Conservation (phyloP, 352 stramenopile genomes). For the Phytophthora fragariaefolia region DNA sequence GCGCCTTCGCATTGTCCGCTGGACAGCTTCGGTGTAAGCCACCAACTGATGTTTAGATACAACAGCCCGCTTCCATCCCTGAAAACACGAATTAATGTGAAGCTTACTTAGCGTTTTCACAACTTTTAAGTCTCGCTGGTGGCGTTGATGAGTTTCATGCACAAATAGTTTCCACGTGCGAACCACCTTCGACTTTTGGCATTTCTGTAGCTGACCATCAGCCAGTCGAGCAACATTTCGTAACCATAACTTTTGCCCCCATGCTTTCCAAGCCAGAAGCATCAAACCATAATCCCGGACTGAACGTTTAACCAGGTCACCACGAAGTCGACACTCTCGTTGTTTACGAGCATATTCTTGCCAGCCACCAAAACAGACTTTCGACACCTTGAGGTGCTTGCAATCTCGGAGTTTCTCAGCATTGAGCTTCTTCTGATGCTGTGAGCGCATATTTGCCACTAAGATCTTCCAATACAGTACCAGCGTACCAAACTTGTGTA, state of each 20-base stretch:
- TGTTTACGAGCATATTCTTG: not conserved
- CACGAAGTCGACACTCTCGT: constrained; percentile 13
- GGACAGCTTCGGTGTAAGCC: not conserved
- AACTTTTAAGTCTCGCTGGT: not conserved
- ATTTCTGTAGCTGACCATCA: constrained; percentile 14
- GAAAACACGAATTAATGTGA: constrained; percentile 23
- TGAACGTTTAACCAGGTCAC: constrained; percentile 9
- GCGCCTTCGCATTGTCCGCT: not conserved
- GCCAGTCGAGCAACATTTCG: constrained; percentile 14
- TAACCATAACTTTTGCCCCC: constrained; percentile 26
- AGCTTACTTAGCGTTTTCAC: constrained; percentile 15
- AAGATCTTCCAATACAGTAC: constrained; percentile 22
- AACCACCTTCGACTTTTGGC: constrained; percentile 15
- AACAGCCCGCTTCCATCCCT: constrained; percentile 25
- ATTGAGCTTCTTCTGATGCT: constrained; percentile 19
- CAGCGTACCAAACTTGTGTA: not conserved
- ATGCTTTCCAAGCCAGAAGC: constrained; percentile 15
- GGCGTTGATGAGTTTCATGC: constrained; percentile 2
- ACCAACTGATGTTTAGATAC: constrained; percentile 2
- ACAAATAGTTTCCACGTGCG: constrained; percentile 34
- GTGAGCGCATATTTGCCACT: constrained; percentile 7
- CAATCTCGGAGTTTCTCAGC: not conserved
- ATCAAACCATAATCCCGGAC: constrained; percentile 11
- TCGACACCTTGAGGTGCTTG: not conserved
- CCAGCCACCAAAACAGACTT: constrained; percentile 20